Conservation (phyloP, 2,329 filamentous ascomycete species). For the Thelonectria discophora region DNA sequence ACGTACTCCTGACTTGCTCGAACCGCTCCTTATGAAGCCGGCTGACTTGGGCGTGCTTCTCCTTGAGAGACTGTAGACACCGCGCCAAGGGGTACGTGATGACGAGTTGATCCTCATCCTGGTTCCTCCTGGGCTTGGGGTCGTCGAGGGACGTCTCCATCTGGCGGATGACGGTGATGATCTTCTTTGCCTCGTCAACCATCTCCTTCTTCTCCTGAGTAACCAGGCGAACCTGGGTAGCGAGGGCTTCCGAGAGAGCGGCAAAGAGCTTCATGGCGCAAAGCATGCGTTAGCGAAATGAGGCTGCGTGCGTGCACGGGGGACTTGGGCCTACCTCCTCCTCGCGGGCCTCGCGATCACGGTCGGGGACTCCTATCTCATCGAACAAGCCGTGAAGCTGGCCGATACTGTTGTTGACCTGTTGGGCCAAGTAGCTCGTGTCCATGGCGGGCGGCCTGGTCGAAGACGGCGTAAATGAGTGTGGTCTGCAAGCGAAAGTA, state of each 20-base stretch:
- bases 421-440: slow-evolving; percentile 90
- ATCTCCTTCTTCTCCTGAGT: slow-evolving; percentile 88
- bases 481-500: slow-evolving; percentile 23
- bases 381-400: slow-evolving; percentile 96
- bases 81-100: slow-evolving; percentile 84
- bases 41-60: slow-evolving; percentile 83
- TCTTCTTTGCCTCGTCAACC: slow-evolving; percentile 86
- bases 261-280: slow-evolving; percentile 75
- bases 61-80: slow-evolving; percentile 82
- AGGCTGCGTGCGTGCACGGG: not conserved
- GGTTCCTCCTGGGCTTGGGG: slow-evolving; percentile 68
- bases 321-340: slow-evolving; percentile 72
- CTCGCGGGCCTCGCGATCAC: slow-evolving; percentile 91
- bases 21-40: slow-evolving; percentile 90
- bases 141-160: slow-evolving; percentile 94
- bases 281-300: slow-evolving; percentile 20
- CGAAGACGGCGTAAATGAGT: slow-evolving; percentile 26
- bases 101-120: slow-evolving; percentile 73
- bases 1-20: slow-evolving; percentile 91
- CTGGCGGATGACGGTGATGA: slow-evolving; percentile 87
- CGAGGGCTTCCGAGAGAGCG: slow-evolving; percentile 89
- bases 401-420: slow-evolving; percentile 92
- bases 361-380: slow-evolving; percentile 92
- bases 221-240: slow-evolving; percentile 87
- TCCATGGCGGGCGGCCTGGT: slow-evolving; percentile 68